Percentiles rank a stretch among this genome's conserved stretches.
Conservation (phyloP, 2,329 filamentous ascomycete species). For the Nannizziopsis arthrosporioides region DNA sequence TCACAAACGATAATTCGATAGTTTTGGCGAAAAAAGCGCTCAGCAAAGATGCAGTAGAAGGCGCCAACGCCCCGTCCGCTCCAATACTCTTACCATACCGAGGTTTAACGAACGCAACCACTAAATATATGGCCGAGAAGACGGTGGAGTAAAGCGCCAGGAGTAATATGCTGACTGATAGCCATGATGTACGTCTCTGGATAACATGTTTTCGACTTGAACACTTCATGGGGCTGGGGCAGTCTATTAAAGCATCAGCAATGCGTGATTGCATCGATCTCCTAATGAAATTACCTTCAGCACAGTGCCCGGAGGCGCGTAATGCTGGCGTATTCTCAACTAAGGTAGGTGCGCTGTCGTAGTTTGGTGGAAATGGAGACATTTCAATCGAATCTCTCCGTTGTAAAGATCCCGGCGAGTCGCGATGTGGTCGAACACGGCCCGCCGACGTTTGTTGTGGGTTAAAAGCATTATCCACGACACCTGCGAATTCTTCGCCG, state of each 20-base stretch:
- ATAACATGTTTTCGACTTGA: conserved; percentile 23
- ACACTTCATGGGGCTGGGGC: conserved; percentile 17
- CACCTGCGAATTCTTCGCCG: not conserved
- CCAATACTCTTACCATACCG: conserved; percentile 50
- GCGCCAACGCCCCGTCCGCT: conserved; percentile 42
- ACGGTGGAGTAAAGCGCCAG: conserved; percentile 30
- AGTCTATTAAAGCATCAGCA: not conserved
- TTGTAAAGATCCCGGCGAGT: not conserved
- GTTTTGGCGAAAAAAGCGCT: conserved; percentile 62
- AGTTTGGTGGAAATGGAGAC: not conserved
- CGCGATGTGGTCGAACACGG: not conserved
- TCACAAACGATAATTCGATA: conserved; percentile 67
- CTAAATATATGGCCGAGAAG: conserved; percentile 47
- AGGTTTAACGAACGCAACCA: conserved; percentile 50
- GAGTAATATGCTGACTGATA: conserved; percentile 27
- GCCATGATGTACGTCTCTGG: conserved; percentile 26
- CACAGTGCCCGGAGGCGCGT: not conserved
- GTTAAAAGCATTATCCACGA: not conserved
- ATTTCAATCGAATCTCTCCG: not conserved
- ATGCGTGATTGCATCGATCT: not conserved
- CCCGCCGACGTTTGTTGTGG: not conserved
- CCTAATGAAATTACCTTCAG: conserved; percentile 1
- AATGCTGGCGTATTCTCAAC: conserved; percentile 1
- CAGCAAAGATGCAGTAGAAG: conserved; percentile 54
- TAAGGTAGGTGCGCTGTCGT: not conserved